A percentile compares a stretch with the other conserved stretches of the same genome.
These are phyloP conservation scores for Pythium coloratum DNA, from an alignment of 352 stramenopile genomes.

Conservation along the genomic window DNA sequence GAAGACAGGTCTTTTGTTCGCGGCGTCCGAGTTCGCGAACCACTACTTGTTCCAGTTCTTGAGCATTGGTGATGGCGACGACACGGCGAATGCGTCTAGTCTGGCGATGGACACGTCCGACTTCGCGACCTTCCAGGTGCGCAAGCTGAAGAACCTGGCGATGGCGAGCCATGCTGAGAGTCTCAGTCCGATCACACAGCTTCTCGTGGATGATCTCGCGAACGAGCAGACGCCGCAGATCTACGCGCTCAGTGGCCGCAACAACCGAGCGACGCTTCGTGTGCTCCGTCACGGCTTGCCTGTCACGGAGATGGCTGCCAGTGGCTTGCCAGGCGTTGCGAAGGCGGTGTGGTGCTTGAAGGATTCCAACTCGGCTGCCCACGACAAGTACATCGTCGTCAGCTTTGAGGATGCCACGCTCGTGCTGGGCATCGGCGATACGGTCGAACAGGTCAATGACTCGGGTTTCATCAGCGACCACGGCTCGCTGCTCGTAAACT, in stretches of 20 bases:
- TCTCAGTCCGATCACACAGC: conserved; percentile 93
- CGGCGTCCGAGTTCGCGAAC: conserved; percentile 96
- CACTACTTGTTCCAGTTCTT: conserved; percentile 98
- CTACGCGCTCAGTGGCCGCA: conserved; percentile 94
- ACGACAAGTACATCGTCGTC: conserved; percentile 98
- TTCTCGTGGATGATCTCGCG: conserved; percentile 94
- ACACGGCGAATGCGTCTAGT: conserved; percentile 72
- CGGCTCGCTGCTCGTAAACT: conserved; percentile 93
- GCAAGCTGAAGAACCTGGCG: conserved; percentile 89
- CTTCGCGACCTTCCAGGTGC: conserved; percentile 66
- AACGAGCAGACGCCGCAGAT: conserved; percentile 97
- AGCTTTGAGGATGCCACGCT: conserved; percentile 99
- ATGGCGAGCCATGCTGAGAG: conserved; percentile 81
- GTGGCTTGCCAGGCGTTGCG: conserved; percentile 93
- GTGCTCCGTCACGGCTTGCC: conserved; percentile 95
- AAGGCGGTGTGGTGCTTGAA: conserved; percentile 96
- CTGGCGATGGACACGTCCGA: conserved; percentile 67
- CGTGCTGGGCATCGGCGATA: conserved; percentile 96
- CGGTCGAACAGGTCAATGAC: conserved; percentile 97
- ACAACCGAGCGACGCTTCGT: conserved; percentile 92
- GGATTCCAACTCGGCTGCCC: conserved; percentile 70
- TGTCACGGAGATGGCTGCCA: conserved; percentile 97
- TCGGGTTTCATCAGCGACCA: conserved; percentile 94
- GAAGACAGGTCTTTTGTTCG: conserved; percentile 97
- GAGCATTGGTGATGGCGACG: conserved; percentile 93